These are phyloP conservation scores for Thermochaetoides dissita DNA, from an alignment of 2,329 filamentous ascomycete species.

Conservation along the genomic window DNA sequence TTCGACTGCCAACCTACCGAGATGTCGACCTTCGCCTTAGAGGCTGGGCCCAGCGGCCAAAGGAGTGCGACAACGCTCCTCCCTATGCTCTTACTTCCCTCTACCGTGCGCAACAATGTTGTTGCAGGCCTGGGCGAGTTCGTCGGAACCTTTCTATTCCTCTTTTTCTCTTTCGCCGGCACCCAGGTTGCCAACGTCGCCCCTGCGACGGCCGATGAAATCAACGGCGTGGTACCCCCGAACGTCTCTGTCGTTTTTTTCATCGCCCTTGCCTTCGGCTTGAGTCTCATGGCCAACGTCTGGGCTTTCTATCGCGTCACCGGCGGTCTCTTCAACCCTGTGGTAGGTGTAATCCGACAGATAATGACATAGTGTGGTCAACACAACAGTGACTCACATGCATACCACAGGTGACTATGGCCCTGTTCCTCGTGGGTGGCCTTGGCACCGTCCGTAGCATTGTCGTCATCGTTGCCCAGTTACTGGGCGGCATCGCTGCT, in stretches of 20 bases:
- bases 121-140: conserved; percentile 28
- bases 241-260: conserved; percentile 21
- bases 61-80: conserved; percentile 1
- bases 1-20: neutral
- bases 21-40: neutral
- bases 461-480: conserved; percentile 35
- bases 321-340: conserved; percentile 28
- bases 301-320: conserved; percentile 37
- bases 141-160: conserved; percentile 29
- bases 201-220: conserved; percentile 2
- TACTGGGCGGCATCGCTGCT: conserved; percentile 39
- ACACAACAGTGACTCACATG: too few species aligned
- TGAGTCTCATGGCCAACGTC: conserved; percentile 32
- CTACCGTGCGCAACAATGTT: conserved; percentile 13
- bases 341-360: conserved; percentile 15
- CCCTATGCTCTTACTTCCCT: conserved; percentile 11
- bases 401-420: conserved; percentile 29
- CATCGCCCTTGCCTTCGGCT: conserved; percentile 27
- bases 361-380: too few species aligned
- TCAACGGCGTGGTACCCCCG: conserved; percentile 4
- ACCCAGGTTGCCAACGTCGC: conserved; percentile 17
- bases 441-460: conserved; percentile 31
- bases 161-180: conserved; percentile 27
- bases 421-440: conserved; percentile 35
- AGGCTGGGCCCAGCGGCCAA: neutral